phyloP scores from a whole-genome alignment of 1,139 yeast species.

The Sugiyamaella neomexicana region DNA sequence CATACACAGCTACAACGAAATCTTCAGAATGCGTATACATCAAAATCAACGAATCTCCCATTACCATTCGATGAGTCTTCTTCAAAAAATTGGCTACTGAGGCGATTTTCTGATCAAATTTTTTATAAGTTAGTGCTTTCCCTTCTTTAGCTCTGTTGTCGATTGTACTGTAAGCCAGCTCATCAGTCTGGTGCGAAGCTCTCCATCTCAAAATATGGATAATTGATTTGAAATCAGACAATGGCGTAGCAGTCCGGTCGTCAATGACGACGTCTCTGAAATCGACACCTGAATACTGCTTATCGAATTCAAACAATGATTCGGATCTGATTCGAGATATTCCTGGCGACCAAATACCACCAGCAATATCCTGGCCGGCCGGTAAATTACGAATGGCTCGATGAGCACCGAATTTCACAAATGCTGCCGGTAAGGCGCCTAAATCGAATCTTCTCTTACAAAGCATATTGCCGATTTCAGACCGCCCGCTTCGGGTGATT shows the following conservation, averaged over 20 bases:
- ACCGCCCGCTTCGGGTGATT: slow-evolving; percentile 76
- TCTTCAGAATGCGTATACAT: slow-evolving; percentile 91
- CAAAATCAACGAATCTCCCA: slow-evolving; percentile 73
- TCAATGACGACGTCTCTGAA: slow-evolving; percentile 72
- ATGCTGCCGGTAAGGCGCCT: slow-evolving; percentile 74
- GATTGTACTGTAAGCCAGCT: slow-evolving; percentile 73
- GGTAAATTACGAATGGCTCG: slow-evolving; percentile 69
- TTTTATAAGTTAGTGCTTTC: slow-evolving; percentile 76
- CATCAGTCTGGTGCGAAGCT: slow-evolving; percentile 71
- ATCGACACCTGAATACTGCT: slow-evolving; percentile 79
- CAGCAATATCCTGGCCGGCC: slow-evolving; percentile 73
- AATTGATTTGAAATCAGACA: slow-evolving; percentile 71
- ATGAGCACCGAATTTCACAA: slow-evolving; percentile 74
- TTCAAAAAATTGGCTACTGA: slow-evolving; percentile 64
- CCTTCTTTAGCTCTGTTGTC: slow-evolving; percentile 46
- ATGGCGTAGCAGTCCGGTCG: slow-evolving; percentile 69
- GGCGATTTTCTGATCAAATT: slow-evolving; percentile 74
- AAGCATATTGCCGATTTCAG: slow-evolving; percentile 91
- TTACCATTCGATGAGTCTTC: slow-evolving; percentile 50
- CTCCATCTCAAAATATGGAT: slow-evolving; percentile 78
- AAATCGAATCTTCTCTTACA: slow-evolving; percentile 79
- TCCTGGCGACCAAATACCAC: slow-evolving; percentile 83
- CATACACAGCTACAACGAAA: slow-evolving; percentile 76
- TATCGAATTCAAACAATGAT: slow-evolving; percentile 50
- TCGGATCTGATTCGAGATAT: slow-evolving; percentile 60